Evolutionary conservation across 331 rosid species (phyloP).

Genomic region (Malus hybrid): DNA sequence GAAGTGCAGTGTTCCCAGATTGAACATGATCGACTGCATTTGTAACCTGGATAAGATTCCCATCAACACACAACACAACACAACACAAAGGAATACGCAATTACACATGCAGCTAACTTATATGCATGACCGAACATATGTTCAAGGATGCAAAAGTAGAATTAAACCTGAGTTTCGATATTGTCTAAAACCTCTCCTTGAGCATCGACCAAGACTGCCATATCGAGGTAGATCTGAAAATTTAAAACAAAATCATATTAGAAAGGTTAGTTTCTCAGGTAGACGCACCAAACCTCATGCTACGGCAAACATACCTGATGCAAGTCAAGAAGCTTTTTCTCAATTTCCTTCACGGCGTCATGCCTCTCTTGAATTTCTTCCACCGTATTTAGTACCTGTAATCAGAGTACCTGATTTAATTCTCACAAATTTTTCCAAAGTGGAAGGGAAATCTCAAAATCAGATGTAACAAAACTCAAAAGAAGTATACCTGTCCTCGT

Average conservation of each 20-base stretch:
- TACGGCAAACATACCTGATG: slow-evolving; percentile 59
- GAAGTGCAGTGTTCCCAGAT: slow-evolving; percentile 72
- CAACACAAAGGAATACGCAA: slow-evolving; percentile 16
- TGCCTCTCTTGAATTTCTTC: slow-evolving; percentile 99
- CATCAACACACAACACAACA: slow-evolving; percentile 32
- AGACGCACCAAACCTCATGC: background rate
- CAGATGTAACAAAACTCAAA: background rate
- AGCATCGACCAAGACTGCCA: slow-evolving; percentile 90
- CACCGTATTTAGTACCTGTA: slow-evolving; percentile 69
- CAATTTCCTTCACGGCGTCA: slow-evolving; percentile 83
- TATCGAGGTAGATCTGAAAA: slow-evolving; percentile 77
- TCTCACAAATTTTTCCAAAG: background rate
- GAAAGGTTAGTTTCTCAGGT: slow-evolving; percentile 1
- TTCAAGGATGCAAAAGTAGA: slow-evolving; percentile 2
- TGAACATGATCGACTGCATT: slow-evolving; percentile 67
- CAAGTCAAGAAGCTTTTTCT: slow-evolving; percentile 85
- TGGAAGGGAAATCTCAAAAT: background rate
- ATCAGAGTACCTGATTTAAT: background rate
- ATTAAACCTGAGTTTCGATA: slow-evolving; percentile 90
- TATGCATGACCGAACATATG: slow-evolving; percentile 12
- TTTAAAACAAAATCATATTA: slow-evolving; percentile 6
- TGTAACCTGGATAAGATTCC: slow-evolving; percentile 58
- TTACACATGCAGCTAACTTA: slow-evolving; percentile 14
- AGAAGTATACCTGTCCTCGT: slow-evolving; percentile 72
- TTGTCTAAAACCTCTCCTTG: slow-evolving; percentile 86